phyloP scores from a whole-genome alignment of 192 early-diverging fungal genomes.

The Chytriomyces sp. region DNA sequence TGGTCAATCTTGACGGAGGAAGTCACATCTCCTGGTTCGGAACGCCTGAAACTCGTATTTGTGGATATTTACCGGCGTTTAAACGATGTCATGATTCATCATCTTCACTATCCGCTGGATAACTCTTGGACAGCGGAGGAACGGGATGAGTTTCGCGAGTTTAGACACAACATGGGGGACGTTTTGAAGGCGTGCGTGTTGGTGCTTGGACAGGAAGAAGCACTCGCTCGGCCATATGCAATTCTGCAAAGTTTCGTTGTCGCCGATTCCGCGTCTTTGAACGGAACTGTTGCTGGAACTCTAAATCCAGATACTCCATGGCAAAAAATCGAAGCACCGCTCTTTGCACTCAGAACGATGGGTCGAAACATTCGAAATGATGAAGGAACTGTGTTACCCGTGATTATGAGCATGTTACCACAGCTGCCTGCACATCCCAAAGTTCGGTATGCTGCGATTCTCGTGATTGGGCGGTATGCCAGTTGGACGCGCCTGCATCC shows the following conservation, averaged over 20 bases:
- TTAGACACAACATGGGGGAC: conserved; percentile 95
- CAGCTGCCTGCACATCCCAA: conserved; percentile 90
- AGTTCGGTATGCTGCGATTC: conserved; percentile 92
- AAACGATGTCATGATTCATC: conserved; percentile 83
- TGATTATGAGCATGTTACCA: conserved; percentile 89
- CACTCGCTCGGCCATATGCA: conserved; percentile 70
- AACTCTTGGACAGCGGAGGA: conserved; percentile 78
- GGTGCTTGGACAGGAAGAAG: conserved; percentile 77
- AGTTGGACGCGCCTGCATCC: conserved; percentile 90
- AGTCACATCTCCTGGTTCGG: conserved; percentile 1
- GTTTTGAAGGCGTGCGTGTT: conserved; percentile 93
- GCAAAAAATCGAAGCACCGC: conserved; percentile 94
- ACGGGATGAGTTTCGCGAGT: conserved; percentile 96
- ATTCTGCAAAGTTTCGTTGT: conserved; percentile 55
- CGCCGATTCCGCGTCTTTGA: conserved; percentile 22
- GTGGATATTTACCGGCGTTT: conserved; percentile 67
- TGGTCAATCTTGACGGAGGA: conserved; percentile 84
- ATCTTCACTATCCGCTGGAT: conserved; percentile 86
- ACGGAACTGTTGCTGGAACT: conserved; percentile 41
- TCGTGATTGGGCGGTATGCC: conserved; percentile 95
- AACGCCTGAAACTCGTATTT: conserved; percentile 43
- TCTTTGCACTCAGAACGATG: conserved; percentile 94
- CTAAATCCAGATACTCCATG: conserved; percentile 66
- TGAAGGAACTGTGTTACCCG: conserved; percentile 81
- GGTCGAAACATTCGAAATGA: conserved; percentile 76